Conservation (phyloP, 2,329 filamentous ascomycete genomes). For the Claviceps sp. region DNA sequence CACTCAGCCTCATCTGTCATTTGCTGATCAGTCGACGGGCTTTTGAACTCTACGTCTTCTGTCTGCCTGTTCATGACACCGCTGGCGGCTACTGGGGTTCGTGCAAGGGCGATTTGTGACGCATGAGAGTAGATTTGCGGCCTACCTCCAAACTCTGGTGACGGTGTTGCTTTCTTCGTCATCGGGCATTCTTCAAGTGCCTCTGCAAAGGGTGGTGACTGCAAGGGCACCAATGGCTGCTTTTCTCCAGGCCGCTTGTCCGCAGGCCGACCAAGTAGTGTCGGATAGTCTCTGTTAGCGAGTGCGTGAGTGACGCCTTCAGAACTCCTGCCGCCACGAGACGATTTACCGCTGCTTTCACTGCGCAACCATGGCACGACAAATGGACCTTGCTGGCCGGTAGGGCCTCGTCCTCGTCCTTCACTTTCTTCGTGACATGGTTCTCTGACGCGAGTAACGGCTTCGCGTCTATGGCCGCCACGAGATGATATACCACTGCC, state of each 20-base stretch:
- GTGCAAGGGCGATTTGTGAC: conserved; percentile 2
- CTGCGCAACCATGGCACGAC: not conserved
- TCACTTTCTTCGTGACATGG: not conserved
- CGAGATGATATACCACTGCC: not conserved
- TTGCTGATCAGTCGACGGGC: not conserved
- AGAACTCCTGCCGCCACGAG: not conserved
- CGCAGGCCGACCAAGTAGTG: not conserved
- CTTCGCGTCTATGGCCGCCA: not conserved
- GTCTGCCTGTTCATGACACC: too few relatives aligned
- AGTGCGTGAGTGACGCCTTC: not conserved
- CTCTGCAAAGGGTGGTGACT: not conserved
- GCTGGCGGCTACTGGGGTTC: not conserved
- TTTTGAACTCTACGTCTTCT: not conserved
- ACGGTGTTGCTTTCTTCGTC: not conserved
- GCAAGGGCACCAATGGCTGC: too few relatives aligned
- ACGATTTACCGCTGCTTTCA: not conserved
- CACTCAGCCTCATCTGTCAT: not conserved
- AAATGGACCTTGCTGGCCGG: not conserved
- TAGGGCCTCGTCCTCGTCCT: not conserved
- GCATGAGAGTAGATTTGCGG: conserved; percentile 1
- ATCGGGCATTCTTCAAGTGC: not conserved
- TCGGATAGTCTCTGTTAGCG: not conserved
- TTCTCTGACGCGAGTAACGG: not conserved
- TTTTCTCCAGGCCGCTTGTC: not conserved
- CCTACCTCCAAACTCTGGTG: not conserved